phyloP scores from a whole-genome alignment of 805 yeast genomes.

The Kuraishia hungarica region DNA sequence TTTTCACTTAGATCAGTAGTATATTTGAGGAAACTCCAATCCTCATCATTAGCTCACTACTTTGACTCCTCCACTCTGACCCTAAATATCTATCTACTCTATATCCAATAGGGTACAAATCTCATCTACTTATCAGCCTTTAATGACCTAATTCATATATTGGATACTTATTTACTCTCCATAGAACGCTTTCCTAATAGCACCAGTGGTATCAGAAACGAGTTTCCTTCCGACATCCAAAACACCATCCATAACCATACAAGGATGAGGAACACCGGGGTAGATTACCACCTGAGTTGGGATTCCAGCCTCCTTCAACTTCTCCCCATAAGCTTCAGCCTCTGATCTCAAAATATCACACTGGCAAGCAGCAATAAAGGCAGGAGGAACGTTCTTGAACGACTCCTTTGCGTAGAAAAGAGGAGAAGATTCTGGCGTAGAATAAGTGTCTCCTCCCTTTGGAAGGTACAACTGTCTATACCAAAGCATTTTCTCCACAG shows the following conservation, averaged over 20 bases:
- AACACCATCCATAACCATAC: constrained; percentile 36
- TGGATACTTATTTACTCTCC: neutral
- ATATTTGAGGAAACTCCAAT: neutral
- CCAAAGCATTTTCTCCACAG: constrained; percentile 38
- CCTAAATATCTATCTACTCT: too few species aligned
- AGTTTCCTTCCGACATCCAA: constrained; percentile 25
- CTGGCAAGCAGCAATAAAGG: constrained; percentile 31
- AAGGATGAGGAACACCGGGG: constrained; percentile 37
- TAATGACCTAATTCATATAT: neutral
- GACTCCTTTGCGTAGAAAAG: constrained; percentile 29
- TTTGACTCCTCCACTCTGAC: too few species aligned
- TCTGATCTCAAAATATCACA: constrained; percentile 37
- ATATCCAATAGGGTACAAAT: neutral
- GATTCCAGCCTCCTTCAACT: constrained; percentile 27
- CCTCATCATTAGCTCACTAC: too few species aligned
- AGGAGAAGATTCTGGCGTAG: constrained; percentile 29
- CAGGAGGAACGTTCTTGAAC: constrained; percentile 30
- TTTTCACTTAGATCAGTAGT: neutral
- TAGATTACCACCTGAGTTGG: constrained; percentile 23
- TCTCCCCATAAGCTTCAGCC: constrained; percentile 32
- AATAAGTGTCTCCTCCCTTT: constrained; percentile 21
- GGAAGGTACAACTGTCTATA: constrained; percentile 32
- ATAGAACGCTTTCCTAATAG: constrained; percentile 21
- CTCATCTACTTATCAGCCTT: neutral
- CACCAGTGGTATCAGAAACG: constrained; percentile 22